These are phyloP conservation scores for Capsicum baccatum DNA, from an alignment of 257 asterid genomes.

Conservation along the genomic window DNA sequence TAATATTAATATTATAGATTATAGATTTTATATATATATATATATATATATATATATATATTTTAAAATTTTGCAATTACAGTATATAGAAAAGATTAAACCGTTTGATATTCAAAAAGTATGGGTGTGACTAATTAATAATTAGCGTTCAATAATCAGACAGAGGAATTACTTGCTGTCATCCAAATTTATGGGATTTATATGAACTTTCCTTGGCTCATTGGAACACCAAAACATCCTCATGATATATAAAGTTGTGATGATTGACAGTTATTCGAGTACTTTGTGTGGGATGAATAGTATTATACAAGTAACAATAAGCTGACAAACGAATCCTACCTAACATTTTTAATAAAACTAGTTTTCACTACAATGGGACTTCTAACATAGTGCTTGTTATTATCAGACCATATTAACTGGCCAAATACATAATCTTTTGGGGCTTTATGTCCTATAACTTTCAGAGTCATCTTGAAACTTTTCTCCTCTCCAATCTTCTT, in stretches of 20 bases:
- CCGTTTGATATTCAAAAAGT: too few relatives aligned
- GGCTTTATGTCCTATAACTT: constrained; percentile 40
- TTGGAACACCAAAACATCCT: background rate
- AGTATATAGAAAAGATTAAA: too few relatives aligned
- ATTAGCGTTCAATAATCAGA: too few relatives aligned
- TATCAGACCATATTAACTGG: constrained; percentile 81
- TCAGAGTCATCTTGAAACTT: constrained; percentile 51
- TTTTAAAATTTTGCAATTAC: too few relatives aligned
- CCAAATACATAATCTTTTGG: constrained; percentile 70
- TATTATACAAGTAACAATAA: background rate
- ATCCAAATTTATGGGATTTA: too few relatives aligned
- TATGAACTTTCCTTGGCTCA: background rate
- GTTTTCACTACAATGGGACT: constrained; percentile 80
- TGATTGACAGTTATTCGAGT: background rate
- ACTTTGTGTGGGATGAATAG: background rate
- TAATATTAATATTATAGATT: too few relatives aligned
- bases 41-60: too few relatives aligned
- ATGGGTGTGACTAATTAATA: too few relatives aligned
- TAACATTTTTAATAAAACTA: background rate
- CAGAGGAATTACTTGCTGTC: too few relatives aligned
- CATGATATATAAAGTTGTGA: background rate
- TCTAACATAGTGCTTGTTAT: constrained; percentile 75
- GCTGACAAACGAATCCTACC: background rate
- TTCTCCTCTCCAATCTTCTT: constrained; percentile 61
- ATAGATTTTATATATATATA: too few relatives aligned